A percentile compares a stretch with the other conserved stretches of the same genome.
These are phyloP conservation scores for Cercophora samala DNA, from an alignment of 495 filamentous ascomycete species.

Conservation along the genomic window DNA sequence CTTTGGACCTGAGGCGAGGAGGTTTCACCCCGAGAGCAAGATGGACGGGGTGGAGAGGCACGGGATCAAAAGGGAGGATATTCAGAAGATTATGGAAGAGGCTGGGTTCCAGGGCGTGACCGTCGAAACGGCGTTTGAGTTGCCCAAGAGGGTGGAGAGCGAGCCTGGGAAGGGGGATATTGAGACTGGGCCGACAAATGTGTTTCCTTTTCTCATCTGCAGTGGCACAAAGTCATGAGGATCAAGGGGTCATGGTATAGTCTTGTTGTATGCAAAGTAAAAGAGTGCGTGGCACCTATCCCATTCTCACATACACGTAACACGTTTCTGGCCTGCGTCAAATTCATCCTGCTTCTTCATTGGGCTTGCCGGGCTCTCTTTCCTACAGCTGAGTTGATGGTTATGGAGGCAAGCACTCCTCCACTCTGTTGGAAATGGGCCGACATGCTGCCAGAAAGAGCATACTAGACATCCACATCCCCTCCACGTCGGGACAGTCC, in stretches of 20 bases:
- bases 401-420: too few species aligned
- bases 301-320: too few species aligned
- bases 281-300: too few species aligned
- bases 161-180: constrained; percentile 29
- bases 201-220: constrained; percentile 54
- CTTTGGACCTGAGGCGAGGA: constrained; percentile 49
- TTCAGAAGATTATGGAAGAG: constrained; percentile 40
- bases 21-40: constrained; percentile 50
- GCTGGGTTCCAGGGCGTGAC: constrained; percentile 48
- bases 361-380: too few species aligned
- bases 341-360: too few species aligned
- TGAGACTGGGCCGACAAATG: constrained; percentile 25
- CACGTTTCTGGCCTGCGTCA: too few species aligned
- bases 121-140: constrained; percentile 42
- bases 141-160: constrained; percentile 47
- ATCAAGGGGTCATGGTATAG: not conserved
- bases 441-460: too few species aligned
- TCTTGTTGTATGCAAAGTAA: too few species aligned
- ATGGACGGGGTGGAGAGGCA: constrained; percentile 54
- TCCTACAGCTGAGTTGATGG: too few species aligned
- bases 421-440: too few species aligned
- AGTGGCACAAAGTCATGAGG: constrained; percentile 30
- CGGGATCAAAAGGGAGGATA: constrained; percentile 43
- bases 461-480: too few species aligned
- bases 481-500: not conserved